Evolutionary conservation across 306 rosid species (phyloP), one percentile per base, ranked within the genome.

Genomic region (Delonix regia): DNA sequence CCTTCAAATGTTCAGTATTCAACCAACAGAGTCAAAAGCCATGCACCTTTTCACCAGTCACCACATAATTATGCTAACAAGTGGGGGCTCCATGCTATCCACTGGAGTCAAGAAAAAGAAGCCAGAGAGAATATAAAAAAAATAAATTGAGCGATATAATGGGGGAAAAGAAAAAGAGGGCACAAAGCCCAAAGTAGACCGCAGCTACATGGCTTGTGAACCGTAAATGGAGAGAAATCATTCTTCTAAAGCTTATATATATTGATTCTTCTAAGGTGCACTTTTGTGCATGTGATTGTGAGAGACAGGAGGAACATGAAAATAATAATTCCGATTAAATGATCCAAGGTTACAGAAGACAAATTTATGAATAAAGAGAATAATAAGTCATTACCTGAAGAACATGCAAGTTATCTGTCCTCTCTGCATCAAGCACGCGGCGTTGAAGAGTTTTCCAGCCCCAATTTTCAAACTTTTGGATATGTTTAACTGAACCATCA

Each of bases 401-500:
- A 66, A 70, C 77, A 49, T 86, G 87, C 77, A 93, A 77, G 85
- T 75, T 70, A 78, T 91, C 92, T 6, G 92, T 90, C 84, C 98
- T 93, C 76, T 88, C 94, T 33, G 97, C 99, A 86, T 93, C 91
- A 69, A 95, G 82, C 53, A 95, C 90, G 59, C 97, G 94, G 1
- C 88, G 91, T 60, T 91, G 81, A 76, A 95, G 88, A 61, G 98
- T 93, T 79, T 79, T 74, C 99, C 98, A 95, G 57, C 98, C 98
- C 98, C 99, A 95, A 16, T 85, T 81, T 81, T 95, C 96, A 83
- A 93, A 95, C 83, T 93, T 95, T 44, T 90, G 96, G 65, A 91
- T 92, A 81, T 95, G 99, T 84, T 87, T 93, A 75, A 95, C 71
- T 63, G 99, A 95, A 51, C 99, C 99, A 81, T 95, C 99, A 81